Percentiles rank a stretch among this genome's conserved stretches.
Conservation (phyloP, 495 filamentous ascomycete genomes). For the Endocarpon pusillum region DNA sequence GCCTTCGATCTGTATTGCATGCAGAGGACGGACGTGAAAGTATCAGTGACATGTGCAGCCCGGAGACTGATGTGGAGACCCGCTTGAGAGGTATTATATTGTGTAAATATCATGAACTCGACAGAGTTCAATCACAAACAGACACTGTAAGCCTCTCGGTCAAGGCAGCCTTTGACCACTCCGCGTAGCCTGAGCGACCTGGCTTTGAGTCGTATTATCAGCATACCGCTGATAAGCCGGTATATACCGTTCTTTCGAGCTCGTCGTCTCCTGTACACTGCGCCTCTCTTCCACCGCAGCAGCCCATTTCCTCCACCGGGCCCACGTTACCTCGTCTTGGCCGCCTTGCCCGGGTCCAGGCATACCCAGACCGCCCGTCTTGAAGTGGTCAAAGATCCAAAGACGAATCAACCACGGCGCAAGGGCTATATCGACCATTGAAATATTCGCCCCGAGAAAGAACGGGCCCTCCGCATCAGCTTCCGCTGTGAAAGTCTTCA, state of each 20-base stretch:
- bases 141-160: too few relatives aligned
- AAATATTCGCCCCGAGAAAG: conserved; percentile 40
- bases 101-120: too few relatives aligned
- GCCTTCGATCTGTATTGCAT: too few relatives aligned
- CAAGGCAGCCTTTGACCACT: too few relatives aligned
- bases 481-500: conserved; percentile 39
- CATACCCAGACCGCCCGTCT: conserved; percentile 39
- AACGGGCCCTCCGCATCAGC: conserved; percentile 43
- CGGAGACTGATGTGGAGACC: too few relatives aligned
- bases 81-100: too few relatives aligned
- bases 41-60: too few relatives aligned
- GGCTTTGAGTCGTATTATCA: conserved; percentile 51
- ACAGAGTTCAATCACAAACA: too few relatives aligned
- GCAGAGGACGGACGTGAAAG: too few relatives aligned
- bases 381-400: conserved; percentile 56
- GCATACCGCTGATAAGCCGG: conserved; percentile 54
- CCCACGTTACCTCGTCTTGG: conserved; percentile 36
- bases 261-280: conserved; percentile 45
- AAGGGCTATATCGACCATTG: conserved; percentile 44
- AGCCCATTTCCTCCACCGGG: conserved; percentile 43
- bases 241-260: conserved; percentile 41
- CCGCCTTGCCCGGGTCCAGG: conserved; percentile 31
- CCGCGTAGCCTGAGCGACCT: conserved; percentile 50
- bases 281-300: conserved; percentile 33
- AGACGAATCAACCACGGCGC: conserved; percentile 51